phyloP scores from a whole-genome alignment of 1,284 basidiomycete species.

The Mycena sp. region DNA sequence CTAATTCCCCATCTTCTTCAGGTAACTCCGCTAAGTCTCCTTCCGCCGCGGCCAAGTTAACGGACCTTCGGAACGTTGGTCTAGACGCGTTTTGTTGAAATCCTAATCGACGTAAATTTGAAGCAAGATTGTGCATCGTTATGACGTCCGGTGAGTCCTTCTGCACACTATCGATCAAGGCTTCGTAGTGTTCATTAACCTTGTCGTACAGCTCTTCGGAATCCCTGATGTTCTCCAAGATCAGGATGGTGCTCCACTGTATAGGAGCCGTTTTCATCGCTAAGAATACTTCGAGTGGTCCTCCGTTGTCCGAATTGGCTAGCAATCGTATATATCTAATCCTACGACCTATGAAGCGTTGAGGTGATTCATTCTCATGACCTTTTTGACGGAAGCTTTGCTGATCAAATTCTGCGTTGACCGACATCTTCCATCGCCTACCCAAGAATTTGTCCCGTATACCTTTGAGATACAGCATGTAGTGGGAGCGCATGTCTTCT shows the following conservation, averaged over 20 bases:
- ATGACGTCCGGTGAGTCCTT: not conserved
- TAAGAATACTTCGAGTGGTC: too few species aligned
- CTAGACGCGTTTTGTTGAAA: too few species aligned
- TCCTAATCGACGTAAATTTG: not conserved
- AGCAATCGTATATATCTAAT: not conserved
- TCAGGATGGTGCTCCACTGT: not conserved
- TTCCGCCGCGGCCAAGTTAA: too few species aligned
- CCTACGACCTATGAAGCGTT: not conserved
- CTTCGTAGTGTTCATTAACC: conserved; percentile 11
- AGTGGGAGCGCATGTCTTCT: conserved; percentile 1
- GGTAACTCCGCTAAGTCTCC: too few species aligned
- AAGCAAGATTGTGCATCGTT: not conserved
- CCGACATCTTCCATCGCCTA: conserved; percentile 6
- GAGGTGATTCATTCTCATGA: conserved; percentile 20
- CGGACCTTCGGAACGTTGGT: too few species aligned
- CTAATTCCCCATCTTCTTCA: not conserved
- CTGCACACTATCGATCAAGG: not conserved
- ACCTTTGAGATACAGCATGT: not conserved
- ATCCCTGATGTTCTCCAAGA: not conserved
- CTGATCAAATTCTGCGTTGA: conserved; percentile 9
- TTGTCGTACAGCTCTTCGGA: not conserved
- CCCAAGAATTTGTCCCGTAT: conserved; percentile 19
- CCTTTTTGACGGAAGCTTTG: conserved; percentile 26
- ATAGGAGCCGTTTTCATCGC: too few species aligned
- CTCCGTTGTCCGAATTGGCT: too few species aligned